Conservation (phyloP, 2,329 filamentous ascomycete species). For the Aspergillus sp. region DNA sequence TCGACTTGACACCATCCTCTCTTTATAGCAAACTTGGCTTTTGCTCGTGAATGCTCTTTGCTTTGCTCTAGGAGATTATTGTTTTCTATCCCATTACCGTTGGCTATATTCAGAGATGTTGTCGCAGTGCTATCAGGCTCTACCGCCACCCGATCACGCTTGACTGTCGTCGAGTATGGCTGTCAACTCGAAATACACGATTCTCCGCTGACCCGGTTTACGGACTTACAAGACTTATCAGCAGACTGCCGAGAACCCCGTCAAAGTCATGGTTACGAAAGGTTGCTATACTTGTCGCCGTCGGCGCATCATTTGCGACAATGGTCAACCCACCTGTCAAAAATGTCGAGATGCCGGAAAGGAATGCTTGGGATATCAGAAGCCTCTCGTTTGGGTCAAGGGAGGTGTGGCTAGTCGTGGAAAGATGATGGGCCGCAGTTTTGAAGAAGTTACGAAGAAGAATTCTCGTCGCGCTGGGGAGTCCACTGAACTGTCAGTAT, state of each 20-base stretch:
- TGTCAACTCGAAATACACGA: neutral
- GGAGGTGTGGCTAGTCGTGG: slow-evolving; percentile 39
- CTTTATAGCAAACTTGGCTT: neutral
- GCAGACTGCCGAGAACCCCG: neutral
- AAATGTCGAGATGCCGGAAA: slow-evolving; percentile 39
- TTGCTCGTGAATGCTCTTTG: neutral
- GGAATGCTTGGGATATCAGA: slow-evolving; percentile 39
- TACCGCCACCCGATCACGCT: neutral
- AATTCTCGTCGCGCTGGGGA: neutral
- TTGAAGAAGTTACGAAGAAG: slow-evolving; percentile 31
- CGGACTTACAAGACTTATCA: neutral
- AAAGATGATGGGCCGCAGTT: slow-evolving; percentile 49
- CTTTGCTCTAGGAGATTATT: neutral
- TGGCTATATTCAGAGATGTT: neutral
- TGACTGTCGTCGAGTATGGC: neutral
- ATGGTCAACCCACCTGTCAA: slow-evolving; percentile 35
- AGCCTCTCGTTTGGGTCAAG: slow-evolving; percentile 38
- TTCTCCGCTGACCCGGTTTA: neutral
- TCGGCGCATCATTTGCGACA: slow-evolving; percentile 39
- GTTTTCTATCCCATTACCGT: neutral
- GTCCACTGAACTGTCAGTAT: neutral
- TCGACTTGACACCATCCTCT: neutral
- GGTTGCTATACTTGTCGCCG: slow-evolving; percentile 41
- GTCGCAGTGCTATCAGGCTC: neutral
- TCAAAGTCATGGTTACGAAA: slow-evolving; percentile 27